Base-by-base conservation (phyloP, 2,329 filamentous ascomycete species). In the Fragosphaeria purpurea region DNA sequence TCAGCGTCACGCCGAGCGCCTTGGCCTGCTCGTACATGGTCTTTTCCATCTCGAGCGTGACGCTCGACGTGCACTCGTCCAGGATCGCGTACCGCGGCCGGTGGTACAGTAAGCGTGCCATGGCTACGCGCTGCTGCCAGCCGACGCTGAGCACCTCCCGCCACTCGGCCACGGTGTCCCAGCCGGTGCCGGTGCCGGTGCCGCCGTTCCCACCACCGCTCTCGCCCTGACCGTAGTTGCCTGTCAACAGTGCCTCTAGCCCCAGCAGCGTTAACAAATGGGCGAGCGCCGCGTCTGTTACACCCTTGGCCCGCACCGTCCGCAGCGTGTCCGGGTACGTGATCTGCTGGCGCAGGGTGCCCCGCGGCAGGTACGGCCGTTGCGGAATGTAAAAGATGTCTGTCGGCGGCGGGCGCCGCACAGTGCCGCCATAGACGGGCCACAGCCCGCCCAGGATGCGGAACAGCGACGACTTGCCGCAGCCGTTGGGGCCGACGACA, bases 341-440 rank as follows among this genome's bases (percentile, higher is more conserved):
- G 59, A 98, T 89, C 62, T 98, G 93, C 65, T 97, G 89, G 40
- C 93, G 83, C n/a, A 98, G 79, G 2, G 86, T 89, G 30, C 93
- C 93, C 48, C 88, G 82, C 11, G 87, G 93, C 2, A 98, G 77
- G 63, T 98, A 98, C 0, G 93, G 93, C 2, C 93, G 82, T 63
- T 98, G 93, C 0, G 93, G 93, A 57, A 98, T 94, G 70, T 98
- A 98, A 70, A 97, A 98, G 63, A 98, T 97, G 63, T 93, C 86
- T 58, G 87, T 82, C 61, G 91, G 93, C 2, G 86, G 83, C 1
- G 93, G 93, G 66, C 97, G 97, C 61, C 88, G 78, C 22, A 98
- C 93, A 1, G 80, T 88, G 47, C 93, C 93, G 57, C 93, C 91
- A 66, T 98, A 98, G 10, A 97, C 93, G 12, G 93, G 93, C 93